A percentile compares a stretch with the other conserved stretches of the same genome.
Conservation (phyloP, 768 basidiomycete species). For the Termitomyces sp. region DNA sequence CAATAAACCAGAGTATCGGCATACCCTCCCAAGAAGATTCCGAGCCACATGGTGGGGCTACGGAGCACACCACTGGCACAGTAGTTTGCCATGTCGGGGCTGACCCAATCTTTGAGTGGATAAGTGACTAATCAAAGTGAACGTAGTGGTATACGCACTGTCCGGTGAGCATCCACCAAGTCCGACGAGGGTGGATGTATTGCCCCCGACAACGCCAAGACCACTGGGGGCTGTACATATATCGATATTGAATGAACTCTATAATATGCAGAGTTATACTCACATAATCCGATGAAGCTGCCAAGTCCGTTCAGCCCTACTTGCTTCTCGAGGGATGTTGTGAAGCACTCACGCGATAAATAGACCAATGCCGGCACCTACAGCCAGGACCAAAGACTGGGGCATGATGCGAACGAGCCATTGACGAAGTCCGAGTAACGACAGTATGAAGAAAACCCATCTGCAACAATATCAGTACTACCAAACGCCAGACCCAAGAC, state of each 20-base stretch:
- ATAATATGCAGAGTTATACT: constrained; percentile 8
- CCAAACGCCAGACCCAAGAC: neutral
- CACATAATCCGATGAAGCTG: constrained; percentile 74
- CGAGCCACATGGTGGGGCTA: constrained; percentile 83
- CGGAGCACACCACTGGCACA: constrained; percentile 62
- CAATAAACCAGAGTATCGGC: constrained; percentile 13
- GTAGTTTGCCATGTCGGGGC: constrained; percentile 43
- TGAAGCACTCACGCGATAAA: constrained; percentile 66
- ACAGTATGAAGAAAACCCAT: constrained; percentile 78
- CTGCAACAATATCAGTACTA: constrained; percentile 26
- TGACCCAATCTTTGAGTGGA: constrained; percentile 34
- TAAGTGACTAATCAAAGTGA: neutral
- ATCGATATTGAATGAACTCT: neutral
- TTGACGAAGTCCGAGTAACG: constrained; percentile 78
- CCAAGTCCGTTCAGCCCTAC: constrained; percentile 6
- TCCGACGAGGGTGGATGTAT: constrained; percentile 62
- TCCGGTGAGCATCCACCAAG: constrained; percentile 69
- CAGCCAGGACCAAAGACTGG: constrained; percentile 77
- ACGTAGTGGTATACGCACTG: constrained; percentile 20
- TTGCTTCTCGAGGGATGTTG: neutral
- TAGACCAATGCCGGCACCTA: constrained; percentile 82
- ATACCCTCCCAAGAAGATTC: constrained; percentile 78
- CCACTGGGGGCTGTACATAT: constrained; percentile 48
- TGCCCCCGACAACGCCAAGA: constrained; percentile 71
- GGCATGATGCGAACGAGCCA: constrained; percentile 90